Evolutionary conservation across 352 stramenopile species (phyloP).

Genomic region (Phytophthora pisi): DNA sequence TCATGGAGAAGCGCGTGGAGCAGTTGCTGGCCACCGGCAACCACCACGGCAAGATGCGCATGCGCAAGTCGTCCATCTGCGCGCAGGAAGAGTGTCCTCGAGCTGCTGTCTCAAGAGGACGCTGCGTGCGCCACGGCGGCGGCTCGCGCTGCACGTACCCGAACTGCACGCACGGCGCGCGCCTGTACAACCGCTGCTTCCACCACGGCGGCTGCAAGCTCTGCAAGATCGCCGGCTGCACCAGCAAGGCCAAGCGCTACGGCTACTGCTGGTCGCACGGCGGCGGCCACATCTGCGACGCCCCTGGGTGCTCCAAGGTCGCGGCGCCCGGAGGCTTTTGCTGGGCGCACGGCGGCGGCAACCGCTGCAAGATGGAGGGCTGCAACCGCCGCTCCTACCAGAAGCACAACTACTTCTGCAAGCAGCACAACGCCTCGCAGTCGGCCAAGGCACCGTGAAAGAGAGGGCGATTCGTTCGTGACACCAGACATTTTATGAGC

Average conservation of each 20-base stretch:
- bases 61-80: slow-evolving; percentile 68
- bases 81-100: slow-evolving; percentile 55
- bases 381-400: slow-evolving; percentile 78
- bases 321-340: slow-evolving; percentile 71
- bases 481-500: slow-evolving; percentile 25
- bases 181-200: slow-evolving; percentile 71
- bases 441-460: slow-evolving; percentile 21
- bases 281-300: slow-evolving; percentile 67
- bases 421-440: slow-evolving; percentile 52
- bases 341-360: slow-evolving; percentile 72
- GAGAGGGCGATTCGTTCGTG: slow-evolving; percentile 23
- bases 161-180: slow-evolving; percentile 62
- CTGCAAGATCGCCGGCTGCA: slow-evolving; percentile 68
- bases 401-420: slow-evolving; percentile 74
- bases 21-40: slow-evolving; percentile 60
- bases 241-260: slow-evolving; percentile 73
- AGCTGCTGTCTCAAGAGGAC: slow-evolving; percentile 55
- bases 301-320: slow-evolving; percentile 59
- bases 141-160: slow-evolving; percentile 63
- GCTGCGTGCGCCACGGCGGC: slow-evolving; percentile 61
- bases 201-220: slow-evolving; percentile 71
- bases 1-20: slow-evolving; percentile 65
- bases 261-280: slow-evolving; percentile 77
- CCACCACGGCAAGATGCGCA: slow-evolving; percentile 75
- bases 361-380: slow-evolving; percentile 68